Percentiles rank a stretch among this genome's conserved stretches.
These are phyloP conservation scores for Diaporthe humulicola DNA, from an alignment of 2,329 filamentous ascomycete genomes.

Conservation along the genomic window DNA sequence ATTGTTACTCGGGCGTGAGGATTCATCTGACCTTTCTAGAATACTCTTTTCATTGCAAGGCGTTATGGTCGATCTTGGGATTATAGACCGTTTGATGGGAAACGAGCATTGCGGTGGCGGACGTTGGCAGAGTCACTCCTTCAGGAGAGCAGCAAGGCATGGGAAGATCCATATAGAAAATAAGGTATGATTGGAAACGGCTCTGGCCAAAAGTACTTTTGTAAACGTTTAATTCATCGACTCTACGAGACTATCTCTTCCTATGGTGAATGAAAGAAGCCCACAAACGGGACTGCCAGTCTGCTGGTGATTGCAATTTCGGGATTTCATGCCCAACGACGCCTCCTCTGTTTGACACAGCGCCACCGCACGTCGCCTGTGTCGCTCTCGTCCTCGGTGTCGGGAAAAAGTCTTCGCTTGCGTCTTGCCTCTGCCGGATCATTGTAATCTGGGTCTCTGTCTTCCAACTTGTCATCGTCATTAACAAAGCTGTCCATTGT, in stretches of 20 bases:
- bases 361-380: too few species aligned
- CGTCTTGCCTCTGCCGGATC: not conserved
- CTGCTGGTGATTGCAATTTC: not conserved
- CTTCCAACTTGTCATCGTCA: not conserved
- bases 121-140: conserved; percentile 24
- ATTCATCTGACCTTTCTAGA: conserved; percentile 6
- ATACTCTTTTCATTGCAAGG: conserved; percentile 35
- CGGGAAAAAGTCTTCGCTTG: not conserved
- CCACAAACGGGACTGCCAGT: not conserved
- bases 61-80: conserved; percentile 30
- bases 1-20: not conserved
- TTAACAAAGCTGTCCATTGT: too few species aligned
- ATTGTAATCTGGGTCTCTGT: not conserved
- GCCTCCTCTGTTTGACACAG: too few species aligned
- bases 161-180: not conserved
- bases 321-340: not conserved
- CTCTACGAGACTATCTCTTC: not conserved
- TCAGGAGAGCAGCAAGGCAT: not conserved
- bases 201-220: not conserved
- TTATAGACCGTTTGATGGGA: conserved; percentile 14
- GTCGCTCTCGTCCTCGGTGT: not conserved
- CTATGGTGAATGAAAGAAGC: not conserved
- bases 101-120: not conserved
- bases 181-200: conserved; percentile 18
- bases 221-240: conserved; percentile 17